phyloP scores from a whole-genome alignment of 352 stramenopile species.

The Phytophthora cactorum region DNA sequence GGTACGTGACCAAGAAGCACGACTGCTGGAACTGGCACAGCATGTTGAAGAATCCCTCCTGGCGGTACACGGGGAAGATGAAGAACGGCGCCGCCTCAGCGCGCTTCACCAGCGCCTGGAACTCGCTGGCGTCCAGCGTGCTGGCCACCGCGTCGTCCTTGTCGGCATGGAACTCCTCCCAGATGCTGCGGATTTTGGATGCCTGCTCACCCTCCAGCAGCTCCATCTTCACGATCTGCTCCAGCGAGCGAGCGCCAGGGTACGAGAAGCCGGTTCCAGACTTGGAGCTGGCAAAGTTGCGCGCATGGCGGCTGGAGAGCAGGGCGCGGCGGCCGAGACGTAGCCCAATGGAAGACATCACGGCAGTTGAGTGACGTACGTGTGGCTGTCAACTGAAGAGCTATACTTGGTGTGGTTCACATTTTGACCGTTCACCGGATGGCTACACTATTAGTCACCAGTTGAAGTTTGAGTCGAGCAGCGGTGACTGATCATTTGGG shows the following conservation, averaged over 20 bases:
- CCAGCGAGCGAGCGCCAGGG: slow-evolving; percentile 73
- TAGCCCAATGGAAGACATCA: slow-evolving; percentile 20
- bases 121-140: slow-evolving; percentile 46
- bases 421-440: too few relatives aligned
- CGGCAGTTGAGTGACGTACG: not conserved
- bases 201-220: slow-evolving; percentile 72
- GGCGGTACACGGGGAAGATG: slow-evolving; percentile 84
- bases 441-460: not conserved
- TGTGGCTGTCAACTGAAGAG: not conserved
- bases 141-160: slow-evolving; percentile 79
- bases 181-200: slow-evolving; percentile 71
- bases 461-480: not conserved
- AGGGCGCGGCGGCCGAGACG: slow-evolving; percentile 19
- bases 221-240: slow-evolving; percentile 88
- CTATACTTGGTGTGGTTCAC: not conserved
- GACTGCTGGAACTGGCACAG: slow-evolving; percentile 91
- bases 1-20: slow-evolving; percentile 87
- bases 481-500: not conserved
- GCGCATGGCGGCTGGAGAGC: slow-evolving; percentile 10
- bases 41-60: slow-evolving; percentile 90
- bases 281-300: slow-evolving; percentile 22
- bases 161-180: slow-evolving; percentile 77
- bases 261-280: slow-evolving; percentile 75
- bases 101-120: slow-evolving; percentile 55
- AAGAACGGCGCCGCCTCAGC: slow-evolving; percentile 72